Evolutionary conservation across 1,284 basidiomycete species (phyloP).

Genomic region (Termitomyces sp.): DNA sequence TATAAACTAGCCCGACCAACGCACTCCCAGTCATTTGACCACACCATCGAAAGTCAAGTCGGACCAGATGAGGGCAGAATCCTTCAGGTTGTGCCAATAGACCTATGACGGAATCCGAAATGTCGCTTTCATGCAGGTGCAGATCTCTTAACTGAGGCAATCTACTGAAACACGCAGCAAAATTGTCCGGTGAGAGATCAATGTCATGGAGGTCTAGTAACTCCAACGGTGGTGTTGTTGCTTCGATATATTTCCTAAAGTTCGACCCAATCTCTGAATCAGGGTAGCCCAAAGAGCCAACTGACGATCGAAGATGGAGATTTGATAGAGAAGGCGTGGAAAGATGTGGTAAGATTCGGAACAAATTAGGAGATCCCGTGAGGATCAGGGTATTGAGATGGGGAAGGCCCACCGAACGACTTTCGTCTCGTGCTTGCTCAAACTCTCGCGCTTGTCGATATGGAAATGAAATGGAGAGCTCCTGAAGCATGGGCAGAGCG

Average conservation of each 20-base stretch:
- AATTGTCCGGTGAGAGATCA: constrained; percentile 40
- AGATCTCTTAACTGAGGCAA: constrained; percentile 43
- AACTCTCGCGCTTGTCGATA: constrained; percentile 31
- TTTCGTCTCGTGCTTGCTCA: constrained; percentile 24
- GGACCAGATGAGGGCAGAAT: constrained; percentile 43
- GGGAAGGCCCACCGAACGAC: constrained; percentile 31
- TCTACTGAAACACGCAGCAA: constrained; percentile 35
- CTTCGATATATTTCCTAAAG: constrained; percentile 38
- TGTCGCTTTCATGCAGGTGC: constrained; percentile 56
- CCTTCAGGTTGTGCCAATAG: constrained; percentile 36
- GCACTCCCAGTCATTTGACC: constrained; percentile 48
- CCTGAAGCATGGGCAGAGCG: constrained; percentile 31
- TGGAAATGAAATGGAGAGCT: constrained; percentile 39
- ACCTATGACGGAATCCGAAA: constrained; percentile 45
- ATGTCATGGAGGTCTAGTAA: constrained; percentile 55
- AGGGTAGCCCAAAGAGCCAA: constrained; percentile 35
- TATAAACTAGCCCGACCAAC: constrained; percentile 45
- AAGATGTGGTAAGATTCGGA: constrained; percentile 40
- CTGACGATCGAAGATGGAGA: constrained; percentile 43
- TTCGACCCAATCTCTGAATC: constrained; percentile 35
- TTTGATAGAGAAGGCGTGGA: constrained; percentile 37
- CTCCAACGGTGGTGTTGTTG: constrained; percentile 38
- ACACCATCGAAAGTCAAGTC: constrained; percentile 60
- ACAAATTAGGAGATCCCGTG: constrained; percentile 38
- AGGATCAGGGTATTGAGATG: constrained; percentile 38